Evolutionary conservation across 2,329 filamentous ascomycete genomes (phyloP), one percentile per base, ranked within the genome.

Genomic region (Monilinia laxa): DNA sequence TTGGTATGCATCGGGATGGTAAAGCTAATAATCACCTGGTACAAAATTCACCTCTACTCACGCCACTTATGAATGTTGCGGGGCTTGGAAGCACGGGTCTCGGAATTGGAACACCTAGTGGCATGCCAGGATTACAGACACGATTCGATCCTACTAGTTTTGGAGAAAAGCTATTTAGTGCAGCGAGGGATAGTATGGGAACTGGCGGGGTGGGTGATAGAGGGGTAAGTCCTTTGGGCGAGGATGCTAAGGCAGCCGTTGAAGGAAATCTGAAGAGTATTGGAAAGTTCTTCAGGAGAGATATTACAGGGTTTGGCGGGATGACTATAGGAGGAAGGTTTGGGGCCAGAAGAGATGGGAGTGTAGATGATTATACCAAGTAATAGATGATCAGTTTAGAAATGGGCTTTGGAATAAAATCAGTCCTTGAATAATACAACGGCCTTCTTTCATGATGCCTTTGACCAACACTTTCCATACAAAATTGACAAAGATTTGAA

Each of bases 181-280:
- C 92, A 35, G 93, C 93, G 11, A 84, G 93, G 69, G 93, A 97
- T 74, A 83, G 89, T 56, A 88, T 96, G 73, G 90, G 90, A 4
- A 72, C 72, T 25, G 70, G 68, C 18, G 64, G 66, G 54, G 68
- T 67, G 16, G 66, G 71, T 16, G 59, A 47, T 31, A 55, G 64
- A 53, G 58, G 51, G 11, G 66, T 62, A 53, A 67, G 72, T 68
- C 74, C 74, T 25, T 52, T 75, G 54, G 71, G 71, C 79, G 81
- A 75, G 49, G 79, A 82, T 65, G 82, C 86, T 65, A 87, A 89
- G 73, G 86, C 85, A 10, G 92, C 90, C 63, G 85, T 97, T 70
- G 96, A 97, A 76, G 93, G 96, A 79, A 97, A 97, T 78, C 77
- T 98, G 78, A 93, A 92, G 80, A 97, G 92, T 77, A 91, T 99